Evolutionary conservation across 2,329 filamentous ascomycete species (phyloP).

Genomic region (Nothomitra cinnamomea): DNA sequence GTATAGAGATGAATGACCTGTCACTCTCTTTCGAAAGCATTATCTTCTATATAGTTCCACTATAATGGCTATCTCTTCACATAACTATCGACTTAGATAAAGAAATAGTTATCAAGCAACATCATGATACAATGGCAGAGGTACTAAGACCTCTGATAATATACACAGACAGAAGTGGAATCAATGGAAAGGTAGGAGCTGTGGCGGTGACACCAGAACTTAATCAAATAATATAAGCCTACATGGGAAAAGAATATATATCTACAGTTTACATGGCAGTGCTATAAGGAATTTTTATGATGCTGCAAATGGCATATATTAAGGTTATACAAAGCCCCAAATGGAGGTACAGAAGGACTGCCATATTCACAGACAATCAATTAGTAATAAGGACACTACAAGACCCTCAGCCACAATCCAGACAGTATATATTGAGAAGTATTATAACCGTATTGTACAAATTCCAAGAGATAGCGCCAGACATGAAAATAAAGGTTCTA

Average conservation of each 20-base stretch:
- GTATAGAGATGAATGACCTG: not conserved
- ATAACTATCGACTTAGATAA: not conserved
- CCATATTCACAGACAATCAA: conserved; percentile 12
- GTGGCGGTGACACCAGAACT: not conserved
- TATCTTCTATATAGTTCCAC: not conserved
- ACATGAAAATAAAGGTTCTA: conserved; percentile 7
- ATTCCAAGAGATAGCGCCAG: conserved; percentile 2
- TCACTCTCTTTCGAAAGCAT: not conserved
- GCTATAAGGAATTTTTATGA: not conserved
- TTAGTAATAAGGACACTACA: too few species aligned
- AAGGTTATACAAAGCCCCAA: not conserved
- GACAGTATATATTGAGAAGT: too few species aligned
- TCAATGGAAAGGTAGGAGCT: not conserved
- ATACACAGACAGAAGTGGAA: not conserved
- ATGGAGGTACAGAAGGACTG: not conserved
- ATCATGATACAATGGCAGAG: not conserved
- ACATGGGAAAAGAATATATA: not conserved
- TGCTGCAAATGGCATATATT: not conserved
- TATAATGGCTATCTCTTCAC: not conserved
- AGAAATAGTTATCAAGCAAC: not conserved
- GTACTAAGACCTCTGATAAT: not conserved
- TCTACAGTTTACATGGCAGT: not conserved
- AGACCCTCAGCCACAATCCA: too few species aligned
- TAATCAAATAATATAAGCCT: not conserved
- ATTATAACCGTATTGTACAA: not conserved